These are phyloP conservation scores for Plasmodium inui DNA, from an alignment of 169 alveolate species.

Conservation along the genomic window DNA sequence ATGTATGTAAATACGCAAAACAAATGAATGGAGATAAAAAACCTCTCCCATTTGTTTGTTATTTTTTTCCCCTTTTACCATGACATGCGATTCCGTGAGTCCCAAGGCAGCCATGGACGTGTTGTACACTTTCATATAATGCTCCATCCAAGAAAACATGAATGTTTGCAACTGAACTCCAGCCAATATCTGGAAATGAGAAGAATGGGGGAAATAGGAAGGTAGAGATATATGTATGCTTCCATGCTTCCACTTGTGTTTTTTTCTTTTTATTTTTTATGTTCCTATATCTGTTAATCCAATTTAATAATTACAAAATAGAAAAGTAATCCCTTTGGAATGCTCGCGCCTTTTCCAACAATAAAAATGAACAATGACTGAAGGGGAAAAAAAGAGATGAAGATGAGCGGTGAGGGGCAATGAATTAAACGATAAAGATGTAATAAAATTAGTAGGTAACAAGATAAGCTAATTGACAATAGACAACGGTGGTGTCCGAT, in stretches of 20 bases:
- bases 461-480: slow-evolving; percentile 1
- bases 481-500: not conserved
- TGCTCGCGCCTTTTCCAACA: slow-evolving; percentile 6
- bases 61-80: slow-evolving; percentile 17
- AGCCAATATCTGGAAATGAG: slow-evolving; percentile 13
- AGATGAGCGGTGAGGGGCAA: not conserved
- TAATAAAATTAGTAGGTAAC: not conserved
- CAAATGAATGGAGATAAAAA: not conserved
- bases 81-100: slow-evolving; percentile 25
- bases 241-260: not conserved
- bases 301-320: slow-evolving; percentile 5
- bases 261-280: not conserved
- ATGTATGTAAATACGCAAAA: not conserved
- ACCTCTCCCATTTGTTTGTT: not conserved
- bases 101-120: slow-evolving; percentile 46
- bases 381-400: slow-evolving; percentile 1
- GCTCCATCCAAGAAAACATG: slow-evolving; percentile 60
- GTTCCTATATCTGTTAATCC: not conserved
- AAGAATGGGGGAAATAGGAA: not conserved
- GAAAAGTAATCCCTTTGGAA: slow-evolving; percentile 17
- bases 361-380: slow-evolving; percentile 40
- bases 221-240: not conserved
- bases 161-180: slow-evolving; percentile 14
- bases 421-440: slow-evolving; percentile 2
- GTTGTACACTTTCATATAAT: slow-evolving; percentile 43